A percentile compares a stretch with the other conserved stretches of the same genome.
Conservation (phyloP, 805 yeast species). For the Schizosaccharomyces lindneri region DNA sequence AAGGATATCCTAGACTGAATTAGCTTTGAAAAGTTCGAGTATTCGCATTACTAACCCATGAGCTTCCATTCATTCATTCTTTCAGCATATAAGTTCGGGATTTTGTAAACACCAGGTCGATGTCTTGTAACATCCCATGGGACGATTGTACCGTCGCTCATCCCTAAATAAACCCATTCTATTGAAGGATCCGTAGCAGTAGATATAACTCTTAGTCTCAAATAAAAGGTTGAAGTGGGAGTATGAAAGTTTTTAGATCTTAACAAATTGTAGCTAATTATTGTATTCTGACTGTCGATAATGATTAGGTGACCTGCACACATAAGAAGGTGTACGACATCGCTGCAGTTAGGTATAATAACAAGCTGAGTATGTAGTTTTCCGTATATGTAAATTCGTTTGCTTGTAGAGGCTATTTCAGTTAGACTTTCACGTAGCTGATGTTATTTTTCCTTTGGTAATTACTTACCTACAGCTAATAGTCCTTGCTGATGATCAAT, state of each 20-base stretch:
- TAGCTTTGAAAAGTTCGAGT: not conserved
- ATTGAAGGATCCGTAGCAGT: conserved; percentile 63
- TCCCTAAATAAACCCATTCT: conserved; percentile 67
- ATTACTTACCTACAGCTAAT: not conserved
- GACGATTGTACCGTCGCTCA: conserved; percentile 44
- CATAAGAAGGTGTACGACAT: not conserved
- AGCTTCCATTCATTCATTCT: not conserved
- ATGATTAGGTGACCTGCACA: not conserved
- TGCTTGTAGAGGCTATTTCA: not conserved
- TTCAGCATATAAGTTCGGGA: conserved; percentile 44
- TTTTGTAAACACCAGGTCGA: conserved; percentile 31
- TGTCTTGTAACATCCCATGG: conserved; percentile 70
- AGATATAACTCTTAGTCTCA: conserved; percentile 21
- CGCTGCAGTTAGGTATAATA: not conserved
- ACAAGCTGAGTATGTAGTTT: not conserved
- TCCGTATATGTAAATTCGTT: not conserved
- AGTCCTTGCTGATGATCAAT: not conserved
- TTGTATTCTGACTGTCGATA: not conserved
- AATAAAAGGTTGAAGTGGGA: not conserved
- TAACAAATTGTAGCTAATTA: not conserved
- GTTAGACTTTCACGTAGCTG: too few relatives aligned
- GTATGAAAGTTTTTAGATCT: not conserved
- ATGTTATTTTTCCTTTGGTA: not conserved
- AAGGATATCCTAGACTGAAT: not conserved
- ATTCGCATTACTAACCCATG: conserved; percentile 1